Evolutionary conservation across 495 filamentous ascomycete species (phyloP), one percentile per base, ranked within the genome.

Genomic region (Filosporella fistucella): DNA sequence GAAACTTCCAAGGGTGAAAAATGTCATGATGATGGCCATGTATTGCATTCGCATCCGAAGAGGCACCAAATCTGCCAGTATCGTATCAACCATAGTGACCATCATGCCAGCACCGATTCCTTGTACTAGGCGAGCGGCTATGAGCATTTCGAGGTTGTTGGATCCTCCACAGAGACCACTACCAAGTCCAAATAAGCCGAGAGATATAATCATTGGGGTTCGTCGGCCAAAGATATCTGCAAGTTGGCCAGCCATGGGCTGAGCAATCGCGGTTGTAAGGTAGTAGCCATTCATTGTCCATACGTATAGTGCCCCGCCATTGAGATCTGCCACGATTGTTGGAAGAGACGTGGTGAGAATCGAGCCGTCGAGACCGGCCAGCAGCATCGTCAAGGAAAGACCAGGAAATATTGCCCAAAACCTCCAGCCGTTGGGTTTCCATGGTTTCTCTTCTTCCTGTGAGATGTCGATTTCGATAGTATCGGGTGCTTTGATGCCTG

Each of bases 351-450:
- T 72, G 0, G 85, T 82, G 35, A 89, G 60, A 6, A 85, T 85
- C 14, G 88, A 82, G 0, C 81, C 81, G 14, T 50, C 38, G 2
- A 89, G 67, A 4, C 80, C 84, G 3, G 86, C 89, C n/a, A n/a
- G n/a, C n/a, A n/a, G n/a, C n/a, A n/a, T n/a, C n/a, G n/a, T n/a
- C n/a, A n/a, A n/a, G n/a, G n/a, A n/a, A n/a, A n/a, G n/a, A n/a
- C n/a, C n/a, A n/a, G n/a, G n/a, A n/a, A n/a, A n/a, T n/a, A n/a
- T n/a, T n/a, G n/a, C n/a, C n/a, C n/a, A n/a, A n/a, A n/a, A n/a
- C n/a, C n/a, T n/a, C n/a, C n/a, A n/a, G n/a, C n/a, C n/a, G n/a
- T n/a, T n/a, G n/a, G n/a, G n/a, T n/a, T n/a, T n/a, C n/a, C n/a
- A n/a, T n/a, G n/a, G n/a, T n/a, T n/a, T n/a, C n/a, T n/a, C n/a